Evolutionary conservation across 345 rosid genomes (phyloP), one percentile per base, ranked within the genome.

Genomic region (Lepidium didymum): DNA sequence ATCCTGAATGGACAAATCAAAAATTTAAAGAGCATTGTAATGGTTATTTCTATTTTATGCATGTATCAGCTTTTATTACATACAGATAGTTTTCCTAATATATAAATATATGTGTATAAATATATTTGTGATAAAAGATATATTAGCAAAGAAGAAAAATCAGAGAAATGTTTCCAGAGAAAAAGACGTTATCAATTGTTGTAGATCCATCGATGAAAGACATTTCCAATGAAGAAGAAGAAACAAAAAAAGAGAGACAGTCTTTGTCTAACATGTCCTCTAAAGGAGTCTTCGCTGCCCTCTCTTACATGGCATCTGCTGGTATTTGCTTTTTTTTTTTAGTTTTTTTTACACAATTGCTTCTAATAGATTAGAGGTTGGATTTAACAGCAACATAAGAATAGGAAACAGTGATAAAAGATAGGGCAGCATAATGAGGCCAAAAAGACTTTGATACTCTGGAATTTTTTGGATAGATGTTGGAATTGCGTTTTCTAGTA

Each of bases 231-330:
- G 47, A n/a, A n/a, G 47, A 43, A 19, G 62, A 67, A 43, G 42
- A 67, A 43, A 27, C 35, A 13, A 67, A 43, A 33, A 67, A 14
- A 18, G 23, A 13, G 44, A 67, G 14, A 67, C 8, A 11, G 31
- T 29, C 4, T 7, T 8, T 23, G 2, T 54, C 54, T 25, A 2
- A 6, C 53, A 67, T 77, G 77, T 75, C 81, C 34, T 51, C 12
- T 16, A 70, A 50, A 77, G 87, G 90, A 66, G 78, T 69, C 33
- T 73, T 68, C 34, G 93, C 87, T 34, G 88, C 90, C 23, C 12
- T 75, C 68, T 84, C 90, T 61, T 87, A 67, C 53, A 67, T 67
- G 71, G 44, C 35, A 31, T 67, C 71, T 3, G 71, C 71, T 55
- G 71, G 70, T 66, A 53, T 65, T 31, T 19, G 21, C 23, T n/a